Base-by-base conservation (phyloP, 176 grass and related monocot genomes). In the Luzula sylvatica region DNA sequence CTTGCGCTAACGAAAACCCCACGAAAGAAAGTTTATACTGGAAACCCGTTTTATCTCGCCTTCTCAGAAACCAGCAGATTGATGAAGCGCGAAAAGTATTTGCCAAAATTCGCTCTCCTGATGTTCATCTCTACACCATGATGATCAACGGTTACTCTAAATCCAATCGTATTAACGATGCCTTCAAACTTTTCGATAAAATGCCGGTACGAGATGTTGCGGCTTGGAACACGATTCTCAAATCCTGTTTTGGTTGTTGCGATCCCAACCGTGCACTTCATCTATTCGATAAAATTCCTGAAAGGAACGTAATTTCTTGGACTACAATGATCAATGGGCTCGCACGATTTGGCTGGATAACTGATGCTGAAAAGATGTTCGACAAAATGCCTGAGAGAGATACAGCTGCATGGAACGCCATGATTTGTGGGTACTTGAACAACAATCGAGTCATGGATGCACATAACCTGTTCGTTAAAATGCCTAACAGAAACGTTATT, bases 181-280 rank as follows among this genome's bases (percentile, higher is more conserved):
- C 77, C 0, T 65, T 79, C 7, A 35, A 30, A 35, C 38, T 86
- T 54, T 95, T 95, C 20, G 73, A 72, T 20, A 13, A 6, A 22
- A 95, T 95, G 83, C 66, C 88, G 0, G 23, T 1, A 2, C 46
- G 56, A 27, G 77, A 83, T 13, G 52, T 67, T 1, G 56, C 75
- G 17, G 66, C 76, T 2, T 95, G 88, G 88, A 84, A 73, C 21
- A 57, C 52, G 0, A 70, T 88, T 49, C 40, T 87, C 38, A 82
- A 83, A 59, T 65, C 49, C 0, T 80, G 59, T 16, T 23, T 58
- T 0, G 17, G 28, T 42, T 69, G 14, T 2, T 69, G 79, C 15
- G 78, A 87, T 55, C 19, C 78, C 7, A 3, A n/a, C 47, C 57
- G 82, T 20, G 89, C 79, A 0, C 47, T 50, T 27, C 69, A 72